Evolutionary conservation across 495 filamentous ascomycete species (phyloP).

Genomic region (Talaromyces wortmannii): DNA sequence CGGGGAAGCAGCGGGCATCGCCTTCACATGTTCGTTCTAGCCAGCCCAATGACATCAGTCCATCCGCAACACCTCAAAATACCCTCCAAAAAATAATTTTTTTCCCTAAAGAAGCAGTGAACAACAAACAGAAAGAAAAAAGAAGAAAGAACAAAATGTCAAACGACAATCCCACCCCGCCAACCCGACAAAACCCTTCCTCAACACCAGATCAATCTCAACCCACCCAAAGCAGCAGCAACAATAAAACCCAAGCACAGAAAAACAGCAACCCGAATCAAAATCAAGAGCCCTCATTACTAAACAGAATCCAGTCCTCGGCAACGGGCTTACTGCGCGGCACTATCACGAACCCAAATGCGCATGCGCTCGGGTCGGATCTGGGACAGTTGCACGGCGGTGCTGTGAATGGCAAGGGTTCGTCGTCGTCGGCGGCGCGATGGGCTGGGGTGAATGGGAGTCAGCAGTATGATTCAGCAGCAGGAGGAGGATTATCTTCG

Average conservation of each 20-base stretch:
- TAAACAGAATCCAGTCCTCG: constrained; percentile 29
- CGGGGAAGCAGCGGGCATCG: too few relatives aligned
- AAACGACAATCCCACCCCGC: background rate
- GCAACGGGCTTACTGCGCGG: constrained; percentile 25
- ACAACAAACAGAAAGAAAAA: background rate
- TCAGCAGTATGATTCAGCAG: too few relatives aligned
- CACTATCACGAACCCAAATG: constrained; percentile 16
- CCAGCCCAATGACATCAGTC: too few relatives aligned
- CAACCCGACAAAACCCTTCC: background rate
- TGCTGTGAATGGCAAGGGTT: background rate
- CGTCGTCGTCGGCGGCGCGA: background rate
- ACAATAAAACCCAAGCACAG: background rate
- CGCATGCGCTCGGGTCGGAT: constrained; percentile 9
- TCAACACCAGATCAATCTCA: background rate
- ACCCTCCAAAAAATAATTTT: too few relatives aligned
- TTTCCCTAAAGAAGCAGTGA: too few relatives aligned
- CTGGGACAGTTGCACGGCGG: constrained; percentile 1
- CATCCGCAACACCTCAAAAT: too few relatives aligned
- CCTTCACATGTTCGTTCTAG: too few relatives aligned
- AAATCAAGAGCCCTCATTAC: constrained; percentile 12
- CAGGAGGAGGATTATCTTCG: too few relatives aligned
- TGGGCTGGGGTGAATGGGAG: too few relatives aligned
- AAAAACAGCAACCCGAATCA: background rate
- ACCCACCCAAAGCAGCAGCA: background rate
- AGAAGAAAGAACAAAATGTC: background rate